Conservation (phyloP, 2,329 filamentous ascomycete genomes). For the Sporothrix euskadiensis region DNA sequence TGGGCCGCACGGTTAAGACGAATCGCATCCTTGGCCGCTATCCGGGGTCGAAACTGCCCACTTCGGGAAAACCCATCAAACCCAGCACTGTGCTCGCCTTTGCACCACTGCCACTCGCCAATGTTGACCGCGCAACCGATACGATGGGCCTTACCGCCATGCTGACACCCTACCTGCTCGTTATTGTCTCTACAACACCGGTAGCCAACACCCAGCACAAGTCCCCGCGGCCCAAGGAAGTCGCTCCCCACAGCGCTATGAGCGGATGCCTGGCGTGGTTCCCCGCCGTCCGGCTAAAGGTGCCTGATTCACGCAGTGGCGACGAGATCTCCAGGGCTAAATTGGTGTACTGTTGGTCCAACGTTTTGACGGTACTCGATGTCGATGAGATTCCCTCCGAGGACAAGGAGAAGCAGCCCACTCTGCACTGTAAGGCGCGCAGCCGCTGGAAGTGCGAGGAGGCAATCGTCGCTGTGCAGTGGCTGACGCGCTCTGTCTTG, state of each 20-base stretch:
- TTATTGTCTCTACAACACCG: slow-evolving; percentile 96
- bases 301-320: slow-evolving; percentile 64
- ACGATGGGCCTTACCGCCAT: slow-evolving; percentile 88
- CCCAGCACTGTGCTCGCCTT: slow-evolving; percentile 95
- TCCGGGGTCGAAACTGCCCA: slow-evolving; percentile 65
- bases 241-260: slow-evolving; percentile 85
- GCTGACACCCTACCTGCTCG: slow-evolving; percentile 90
- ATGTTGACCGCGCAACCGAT: slow-evolving; percentile 86
- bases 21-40: slow-evolving; percentile 90
- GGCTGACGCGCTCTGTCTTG: slow-evolving; percentile 90
- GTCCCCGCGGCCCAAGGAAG: slow-evolving; percentile 83
- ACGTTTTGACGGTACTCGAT: slow-evolving; percentile 90
- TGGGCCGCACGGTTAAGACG: slow-evolving; percentile 84
- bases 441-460: slow-evolving; percentile 93
- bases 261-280: slow-evolving; percentile 97
- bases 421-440: slow-evolving; percentile 75
- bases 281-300: slow-evolving; percentile 88
- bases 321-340: slow-evolving; percentile 77
- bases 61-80: slow-evolving; percentile 64
- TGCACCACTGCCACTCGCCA: slow-evolving; percentile 86
- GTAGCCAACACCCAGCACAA: slow-evolving; percentile 97
- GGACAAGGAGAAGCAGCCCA: slow-evolving; percentile 73
- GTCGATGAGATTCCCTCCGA: slow-evolving; percentile 70
- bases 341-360: slow-evolving; percentile 97
- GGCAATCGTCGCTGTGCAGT: slow-evolving; percentile 93